Base-by-base conservation (phyloP, 2,329 filamentous ascomycete species). In the Aciculosporium take region DNA sequence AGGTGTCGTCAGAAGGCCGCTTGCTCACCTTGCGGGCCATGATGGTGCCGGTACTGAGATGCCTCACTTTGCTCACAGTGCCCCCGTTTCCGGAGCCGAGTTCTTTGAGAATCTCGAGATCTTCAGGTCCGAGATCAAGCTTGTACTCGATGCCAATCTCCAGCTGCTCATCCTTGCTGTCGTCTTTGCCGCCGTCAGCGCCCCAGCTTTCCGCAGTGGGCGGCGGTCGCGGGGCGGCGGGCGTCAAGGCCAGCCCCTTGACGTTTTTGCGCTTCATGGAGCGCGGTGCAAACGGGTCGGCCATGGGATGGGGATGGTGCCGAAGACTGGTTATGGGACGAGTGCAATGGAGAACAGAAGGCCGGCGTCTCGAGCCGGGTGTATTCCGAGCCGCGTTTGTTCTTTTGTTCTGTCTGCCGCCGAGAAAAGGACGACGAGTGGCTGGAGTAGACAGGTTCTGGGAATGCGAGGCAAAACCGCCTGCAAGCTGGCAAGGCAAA, bases 221-320 rank as follows among this genome's bases (percentile, higher is more conserved):
- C 41, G 77, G 67, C 38, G 76, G 68, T 47, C 86, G 85, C 32
- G 85, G 81, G 36, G 82, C 73, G 20, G 82, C 79, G 38, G 84
- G 79, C 55, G 78, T 88, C 57, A 98, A 71, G 51, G 87, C 88
- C 39, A 98, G 80, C 29, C 88, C 89, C 68, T 96, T 96, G 63
- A 94, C 83, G 61, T 98, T 98, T 76, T 96, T 95, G 72, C 89
- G 82, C 79, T 95, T 96, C 80, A 98, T 83, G 47, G 91, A 93
- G 64, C 76, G 75, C 64, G 74, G 74, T 48, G 74, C 73, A 52
- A 79, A 79, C 27, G 65, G 56, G 55, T 79, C 76, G 53, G 72
- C 71, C 77, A 81, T 81, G 58, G 49, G 61, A 59, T 28, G 18
- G 40, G 34, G n/a, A n/a, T n/a, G n/a, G n/a, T n/a, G n/a, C n/a